Base-by-base conservation (phyloP, 148 eudicot species). In the Chenopodium suecicum region DNA sequence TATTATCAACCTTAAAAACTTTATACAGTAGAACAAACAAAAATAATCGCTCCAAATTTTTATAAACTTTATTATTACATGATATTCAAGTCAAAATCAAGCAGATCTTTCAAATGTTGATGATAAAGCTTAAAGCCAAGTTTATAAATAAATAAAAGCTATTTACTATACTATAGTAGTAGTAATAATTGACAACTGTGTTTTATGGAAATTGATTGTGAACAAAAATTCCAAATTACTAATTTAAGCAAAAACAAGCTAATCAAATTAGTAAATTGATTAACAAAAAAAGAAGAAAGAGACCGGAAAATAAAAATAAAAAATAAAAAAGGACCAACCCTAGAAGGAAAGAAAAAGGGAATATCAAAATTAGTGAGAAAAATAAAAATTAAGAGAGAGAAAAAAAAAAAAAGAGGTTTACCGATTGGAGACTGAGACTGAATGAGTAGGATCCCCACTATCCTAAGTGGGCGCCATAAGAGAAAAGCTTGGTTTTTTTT, bases 391-490 rank as follows among this genome's bases (percentile, higher is more conserved):
- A 25, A n/a, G 17, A 67, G 68, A 56, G 54, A 58, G 62, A 25
- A 74, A 19, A 3, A 11, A 4, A 11, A 4, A 74, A 19, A 3
- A 11, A 4, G 2, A 74, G 2, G 75, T 46, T 27, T 84, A 75
- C 77, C 83, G 58, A 84, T 84, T 84, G 81, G 81, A 63, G 81
- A 76, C 56, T 68, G 54, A 31, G 62, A 56, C 20, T 14, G 32
- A 14, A 31, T 64, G 66, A 67, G 74, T 52, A 79, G 31, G 72
- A 80, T 75, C 79, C 65, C 79, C 80, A 80, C 86, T 69, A 47
- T 37, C 8, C 47, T 11, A 2, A 79, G 83, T 84, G 83, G 86
- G 86, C 66, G 86, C 86, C 86, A 84, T 84, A 12, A 70, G 76
- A 75, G 86, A 75, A 37, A 79, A 84, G 83, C 83, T 84, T 50